Evolutionary conservation across 1,284 basidiomycete genomes (phyloP).

Genomic region (Trichosporon sp.): DNA sequence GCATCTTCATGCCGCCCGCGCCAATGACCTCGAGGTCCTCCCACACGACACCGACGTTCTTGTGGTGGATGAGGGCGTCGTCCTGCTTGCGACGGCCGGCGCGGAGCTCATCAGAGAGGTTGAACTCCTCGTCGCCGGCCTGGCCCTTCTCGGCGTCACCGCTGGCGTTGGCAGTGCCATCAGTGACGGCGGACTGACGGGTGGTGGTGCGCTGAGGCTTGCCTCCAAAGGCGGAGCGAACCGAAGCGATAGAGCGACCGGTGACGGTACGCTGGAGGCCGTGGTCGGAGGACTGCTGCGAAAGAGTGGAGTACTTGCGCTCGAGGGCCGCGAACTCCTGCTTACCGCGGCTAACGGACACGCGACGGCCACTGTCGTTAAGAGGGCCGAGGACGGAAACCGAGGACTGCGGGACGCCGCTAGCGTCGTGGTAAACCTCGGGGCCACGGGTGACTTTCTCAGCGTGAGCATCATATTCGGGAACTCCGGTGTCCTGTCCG

Average conservation of each 20-base stretch:
- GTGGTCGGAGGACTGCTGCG: constrained; percentile 40
- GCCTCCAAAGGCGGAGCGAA: constrained; percentile 30
- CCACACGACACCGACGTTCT: constrained; percentile 69
- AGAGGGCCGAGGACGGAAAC: constrained; percentile 47
- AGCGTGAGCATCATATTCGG: constrained; percentile 7
- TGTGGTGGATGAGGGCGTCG: constrained; percentile 73
- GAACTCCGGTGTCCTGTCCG: not conserved
- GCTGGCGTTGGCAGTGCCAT: constrained; percentile 3
- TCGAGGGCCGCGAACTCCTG: constrained; percentile 52
- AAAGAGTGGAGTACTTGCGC: constrained; percentile 47
- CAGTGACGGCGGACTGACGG: constrained; percentile 17
- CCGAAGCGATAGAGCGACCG: constrained; percentile 28
- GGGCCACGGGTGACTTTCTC: not conserved
- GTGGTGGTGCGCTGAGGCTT: constrained; percentile 32
- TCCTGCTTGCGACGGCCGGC: constrained; percentile 69
- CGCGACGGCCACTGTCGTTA: constrained; percentile 34
- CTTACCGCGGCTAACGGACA: constrained; percentile 47
- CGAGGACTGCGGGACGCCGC: not conserved
- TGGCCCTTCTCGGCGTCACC: constrained; percentile 45
- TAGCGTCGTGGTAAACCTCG: constrained; percentile 20
- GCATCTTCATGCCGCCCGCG: constrained; percentile 68
- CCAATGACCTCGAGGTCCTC: constrained; percentile 66
- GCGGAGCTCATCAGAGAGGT: constrained; percentile 71
- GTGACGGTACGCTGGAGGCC: constrained; percentile 41
- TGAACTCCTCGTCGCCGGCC: constrained; percentile 43